Evolutionary conservation across 139 green algal genomes (phyloP).

Genomic region (Chlamydomonas schloesseri): DNA sequence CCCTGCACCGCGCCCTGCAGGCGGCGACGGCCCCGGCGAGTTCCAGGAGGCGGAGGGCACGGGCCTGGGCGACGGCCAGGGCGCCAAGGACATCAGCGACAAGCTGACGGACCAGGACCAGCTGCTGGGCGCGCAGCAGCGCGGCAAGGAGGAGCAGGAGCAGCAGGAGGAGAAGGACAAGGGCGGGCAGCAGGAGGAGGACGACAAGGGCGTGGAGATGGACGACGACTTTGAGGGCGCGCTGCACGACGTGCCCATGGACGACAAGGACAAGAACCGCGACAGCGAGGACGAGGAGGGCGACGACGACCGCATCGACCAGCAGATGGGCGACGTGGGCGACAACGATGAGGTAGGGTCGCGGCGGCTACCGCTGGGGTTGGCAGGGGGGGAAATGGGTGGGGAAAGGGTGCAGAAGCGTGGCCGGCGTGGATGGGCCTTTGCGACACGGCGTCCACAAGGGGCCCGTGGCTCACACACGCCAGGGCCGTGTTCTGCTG

Average conservation of each 20-base stretch:
- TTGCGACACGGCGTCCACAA: too few species aligned
- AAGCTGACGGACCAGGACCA: conserved; percentile 96
- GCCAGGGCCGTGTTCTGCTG: too few species aligned
- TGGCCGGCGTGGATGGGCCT: too few species aligned
- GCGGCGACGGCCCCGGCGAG: conserved; percentile 61
- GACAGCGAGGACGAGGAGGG: conserved; percentile 82
- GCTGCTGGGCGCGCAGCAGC: conserved; percentile 88
- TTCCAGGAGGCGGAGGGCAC: conserved; percentile 81
- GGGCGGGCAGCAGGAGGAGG: conserved; percentile 59
- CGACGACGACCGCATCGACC: conserved; percentile 74
- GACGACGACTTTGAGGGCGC: conserved; percentile 95
- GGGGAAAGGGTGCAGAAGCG: not conserved
- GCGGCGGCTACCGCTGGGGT: too few species aligned
- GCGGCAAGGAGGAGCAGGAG: conserved; percentile 70
- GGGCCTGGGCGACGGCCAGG: conserved; percentile 87
- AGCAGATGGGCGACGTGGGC: conserved; percentile 79
- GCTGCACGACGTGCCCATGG: conserved; percentile 70
- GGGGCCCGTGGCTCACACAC: too few species aligned
- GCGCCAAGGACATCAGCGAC: conserved; percentile 92
- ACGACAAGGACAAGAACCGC: conserved; percentile 75
- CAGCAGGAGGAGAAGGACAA: conserved; percentile 58
- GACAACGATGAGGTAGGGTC: conserved; percentile 86
- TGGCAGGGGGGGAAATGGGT: not conserved
- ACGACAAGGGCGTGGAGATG: conserved; percentile 95
- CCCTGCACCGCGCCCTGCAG: conserved; percentile 16